These are phyloP conservation scores for Massarina eburnea DNA, from an alignment of 2,329 filamentous ascomycete genomes.

Conservation along the genomic window DNA sequence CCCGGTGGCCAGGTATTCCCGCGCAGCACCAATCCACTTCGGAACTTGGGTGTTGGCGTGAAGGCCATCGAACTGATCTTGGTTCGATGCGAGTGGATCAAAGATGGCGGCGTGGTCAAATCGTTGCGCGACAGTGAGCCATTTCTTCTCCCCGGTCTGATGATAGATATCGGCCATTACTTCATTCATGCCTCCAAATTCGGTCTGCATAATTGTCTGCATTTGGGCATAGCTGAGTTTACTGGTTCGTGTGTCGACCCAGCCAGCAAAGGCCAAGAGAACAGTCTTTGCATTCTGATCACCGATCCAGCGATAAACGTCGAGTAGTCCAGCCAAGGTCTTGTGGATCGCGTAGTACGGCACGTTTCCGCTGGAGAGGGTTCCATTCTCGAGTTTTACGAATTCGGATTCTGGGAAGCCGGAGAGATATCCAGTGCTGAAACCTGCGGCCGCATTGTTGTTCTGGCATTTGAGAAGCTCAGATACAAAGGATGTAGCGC, in stretches of 20 bases:
- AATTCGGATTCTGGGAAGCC: slow-evolving; percentile 58
- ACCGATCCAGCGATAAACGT: slow-evolving; percentile 52
- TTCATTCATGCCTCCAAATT: slow-evolving; percentile 59
- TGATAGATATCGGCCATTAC: slow-evolving; percentile 53
- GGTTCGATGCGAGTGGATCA: slow-evolving; percentile 49
- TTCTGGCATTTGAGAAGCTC: slow-evolving; percentile 55
- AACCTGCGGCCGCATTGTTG: slow-evolving; percentile 52
- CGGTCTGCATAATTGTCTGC: slow-evolving; percentile 53
- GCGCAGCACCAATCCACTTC: slow-evolving; percentile 56
- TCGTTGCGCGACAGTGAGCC: slow-evolving; percentile 51
- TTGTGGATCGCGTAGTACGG: slow-evolving; percentile 60
- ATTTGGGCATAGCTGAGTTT: slow-evolving; percentile 49
- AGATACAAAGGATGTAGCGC: slow-evolving; percentile 50
- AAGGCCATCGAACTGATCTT: slow-evolving; percentile 51
- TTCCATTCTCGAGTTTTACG: slow-evolving; percentile 46
- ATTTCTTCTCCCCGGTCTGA: slow-evolving; percentile 49
- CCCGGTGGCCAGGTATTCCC: slow-evolving; percentile 54
- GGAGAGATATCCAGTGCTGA: slow-evolving; percentile 51
- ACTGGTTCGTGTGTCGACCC: slow-evolving; percentile 53
- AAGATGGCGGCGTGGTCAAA: slow-evolving; percentile 55
- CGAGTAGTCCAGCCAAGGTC: slow-evolving; percentile 54
- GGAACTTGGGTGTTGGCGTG: slow-evolving; percentile 59
- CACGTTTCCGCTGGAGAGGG: slow-evolving; percentile 53
- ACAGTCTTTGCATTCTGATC: slow-evolving; percentile 48
- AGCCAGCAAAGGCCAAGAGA: slow-evolving; percentile 48